phyloP scores from a whole-genome alignment of 1,284 basidiomycete species.

The Bjerkandera adusta region DNA sequence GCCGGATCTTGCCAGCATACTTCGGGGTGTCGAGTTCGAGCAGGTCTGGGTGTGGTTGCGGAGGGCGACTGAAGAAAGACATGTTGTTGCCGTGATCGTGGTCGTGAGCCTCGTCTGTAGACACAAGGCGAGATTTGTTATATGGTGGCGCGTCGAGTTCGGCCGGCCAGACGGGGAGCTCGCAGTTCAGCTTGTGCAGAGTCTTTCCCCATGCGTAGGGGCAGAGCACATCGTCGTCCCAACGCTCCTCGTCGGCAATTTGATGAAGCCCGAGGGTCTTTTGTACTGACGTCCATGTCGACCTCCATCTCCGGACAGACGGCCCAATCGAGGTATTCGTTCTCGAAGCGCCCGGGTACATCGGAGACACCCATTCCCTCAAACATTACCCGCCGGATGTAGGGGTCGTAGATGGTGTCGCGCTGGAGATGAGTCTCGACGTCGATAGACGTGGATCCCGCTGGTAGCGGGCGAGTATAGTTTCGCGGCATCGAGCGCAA shows the following conservation, averaged over 20 bases:
- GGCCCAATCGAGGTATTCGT: slow-evolving; percentile 62
- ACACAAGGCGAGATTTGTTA: slow-evolving; percentile 13
- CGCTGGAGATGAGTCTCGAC: slow-evolving; percentile 70
- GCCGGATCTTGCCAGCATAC: slow-evolving; percentile 69
- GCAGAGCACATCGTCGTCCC: slow-evolving; percentile 67
- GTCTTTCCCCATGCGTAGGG: slow-evolving; percentile 75
- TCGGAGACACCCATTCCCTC: slow-evolving; percentile 64
- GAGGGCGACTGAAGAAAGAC: slow-evolving; percentile 15
- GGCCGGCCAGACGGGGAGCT: slow-evolving; percentile 68
- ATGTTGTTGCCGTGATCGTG: slow-evolving; percentile 12
- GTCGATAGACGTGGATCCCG: slow-evolving; percentile 34
- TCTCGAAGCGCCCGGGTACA: slow-evolving; percentile 48
- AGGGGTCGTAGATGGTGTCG: slow-evolving; percentile 86
- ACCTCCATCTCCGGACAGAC: slow-evolving; percentile 48
- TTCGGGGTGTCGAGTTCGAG: slow-evolving; percentile 84
- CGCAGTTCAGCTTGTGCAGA: slow-evolving; percentile 77
- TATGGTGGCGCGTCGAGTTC: slow-evolving; percentile 54
- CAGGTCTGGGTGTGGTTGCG: slow-evolving; percentile 29
- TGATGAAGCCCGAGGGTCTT: slow-evolving; percentile 14
- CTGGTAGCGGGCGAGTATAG: slow-evolving; percentile 70
- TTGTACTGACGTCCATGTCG: slow-evolving; percentile 15
- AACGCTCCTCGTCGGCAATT: slow-evolving; percentile 19
- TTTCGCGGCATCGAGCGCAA: slow-evolving; percentile 73
- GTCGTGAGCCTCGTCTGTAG: slow-evolving; percentile 8
- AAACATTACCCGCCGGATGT: slow-evolving; percentile 82